Evolutionary conservation across 2,329 filamentous ascomycete species (phyloP).

Genomic region (Exophiala viscosa): DNA sequence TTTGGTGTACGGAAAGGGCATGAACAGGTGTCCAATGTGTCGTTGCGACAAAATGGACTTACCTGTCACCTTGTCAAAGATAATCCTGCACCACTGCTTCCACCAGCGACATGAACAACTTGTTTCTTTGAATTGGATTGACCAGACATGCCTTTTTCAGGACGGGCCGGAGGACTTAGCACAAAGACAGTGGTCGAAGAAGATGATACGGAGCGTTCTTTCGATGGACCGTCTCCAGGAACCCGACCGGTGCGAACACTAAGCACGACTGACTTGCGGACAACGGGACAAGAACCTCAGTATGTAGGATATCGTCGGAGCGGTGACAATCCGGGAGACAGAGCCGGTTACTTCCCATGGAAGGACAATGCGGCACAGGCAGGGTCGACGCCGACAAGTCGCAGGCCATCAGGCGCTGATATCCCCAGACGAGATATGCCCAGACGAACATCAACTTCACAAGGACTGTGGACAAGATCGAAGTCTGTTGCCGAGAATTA

Average conservation of each 20-base stretch:
- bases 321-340: background rate
- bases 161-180: background rate
- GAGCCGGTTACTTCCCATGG: background rate
- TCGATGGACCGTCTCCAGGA: background rate
- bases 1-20: too few species aligned
- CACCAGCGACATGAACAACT: too few species aligned
- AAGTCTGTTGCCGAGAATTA: slow-evolving; percentile 1
- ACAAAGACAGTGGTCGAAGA: background rate
- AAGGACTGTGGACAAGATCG: background rate
- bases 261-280: background rate
- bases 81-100: too few species aligned
- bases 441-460: too few species aligned
- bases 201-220: background rate
- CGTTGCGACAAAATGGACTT: too few species aligned
- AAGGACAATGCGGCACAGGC: background rate
- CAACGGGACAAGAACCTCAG: background rate
- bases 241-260: background rate
- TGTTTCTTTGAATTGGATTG: too few species aligned
- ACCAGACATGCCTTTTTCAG: background rate
- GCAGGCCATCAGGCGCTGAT: background rate
- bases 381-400: background rate
- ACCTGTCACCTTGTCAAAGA: too few species aligned
- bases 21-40: too few species aligned
- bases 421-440: too few species aligned
- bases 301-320: background rate